A percentile compares a stretch with the other conserved stretches of the same genome.
Conservation (phyloP, 768 basidiomycete species). For the Cystobasidium onofrii region DNA sequence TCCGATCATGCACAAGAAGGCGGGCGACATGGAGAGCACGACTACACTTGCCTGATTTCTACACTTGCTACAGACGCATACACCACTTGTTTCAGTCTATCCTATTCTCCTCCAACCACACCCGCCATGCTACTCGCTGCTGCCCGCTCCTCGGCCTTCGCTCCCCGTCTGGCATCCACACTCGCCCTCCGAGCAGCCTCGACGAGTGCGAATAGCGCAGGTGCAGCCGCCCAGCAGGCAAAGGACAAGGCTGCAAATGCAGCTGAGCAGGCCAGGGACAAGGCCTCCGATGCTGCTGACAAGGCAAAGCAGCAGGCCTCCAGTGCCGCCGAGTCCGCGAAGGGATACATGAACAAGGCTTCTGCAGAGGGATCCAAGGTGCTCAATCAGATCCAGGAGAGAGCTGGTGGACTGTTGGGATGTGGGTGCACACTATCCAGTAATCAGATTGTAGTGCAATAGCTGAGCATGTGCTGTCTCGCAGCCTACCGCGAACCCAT, state of each 20-base stretch:
- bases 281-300: slow-evolving; percentile 60
- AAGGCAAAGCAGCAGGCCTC: slow-evolving; percentile 53
- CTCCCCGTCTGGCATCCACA: neutral
- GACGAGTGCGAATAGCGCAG: neutral
- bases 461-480: slow-evolving; percentile 43
- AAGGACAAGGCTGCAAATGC: slow-evolving; percentile 34
- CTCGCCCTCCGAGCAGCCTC: neutral
- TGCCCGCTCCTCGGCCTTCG: neutral
- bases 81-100: neutral
- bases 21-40: too few species aligned
- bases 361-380: slow-evolving; percentile 32
- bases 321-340: slow-evolving; percentile 23
- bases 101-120: neutral
- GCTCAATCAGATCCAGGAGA: slow-evolving; percentile 25
- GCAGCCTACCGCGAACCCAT: slow-evolving; percentile 69
- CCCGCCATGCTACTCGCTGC: neutral
- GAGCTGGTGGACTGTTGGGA: slow-evolving; percentile 29
- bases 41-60: too few species aligned
- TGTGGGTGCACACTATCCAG: slow-evolving; percentile 3
- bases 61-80: neutral
- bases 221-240: neutral
- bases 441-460: neutral
- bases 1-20: too few species aligned
- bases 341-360: slow-evolving; percentile 33
- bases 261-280: slow-evolving; percentile 56